These are phyloP conservation scores for Fraxinus excelsior DNA, from an alignment of 257 asterid genomes.

Conservation along the genomic window DNA sequence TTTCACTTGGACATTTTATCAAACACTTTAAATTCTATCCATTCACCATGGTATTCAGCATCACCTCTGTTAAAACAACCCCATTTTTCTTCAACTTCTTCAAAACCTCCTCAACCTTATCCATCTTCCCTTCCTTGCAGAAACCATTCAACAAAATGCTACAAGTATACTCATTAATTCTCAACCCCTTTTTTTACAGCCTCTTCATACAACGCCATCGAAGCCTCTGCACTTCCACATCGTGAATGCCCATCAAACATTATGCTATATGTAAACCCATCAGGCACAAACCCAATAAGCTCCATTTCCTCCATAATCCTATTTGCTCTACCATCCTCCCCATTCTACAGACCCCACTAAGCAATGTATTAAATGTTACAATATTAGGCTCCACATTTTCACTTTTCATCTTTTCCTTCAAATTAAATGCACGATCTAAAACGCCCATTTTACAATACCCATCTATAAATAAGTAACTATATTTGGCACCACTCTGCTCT, in stretches of 20 bases:
- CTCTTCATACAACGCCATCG: constrained; percentile 58
- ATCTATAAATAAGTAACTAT: constrained; percentile 72
- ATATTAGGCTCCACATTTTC: constrained; percentile 56
- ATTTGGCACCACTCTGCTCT: constrained; percentile 49
- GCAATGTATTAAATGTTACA: constrained; percentile 69
- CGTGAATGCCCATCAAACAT: too few relatives aligned
- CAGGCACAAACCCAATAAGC: too few relatives aligned
- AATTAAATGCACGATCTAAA: constrained; percentile 53
- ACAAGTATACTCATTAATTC: constrained; percentile 47
- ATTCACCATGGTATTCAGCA: constrained; percentile 57
- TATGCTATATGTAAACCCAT: too few relatives aligned
- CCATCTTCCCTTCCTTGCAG: constrained; percentile 63
- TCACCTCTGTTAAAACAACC: too few relatives aligned
- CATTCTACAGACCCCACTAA: constrained; percentile 60
- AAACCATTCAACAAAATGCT: constrained; percentile 61
- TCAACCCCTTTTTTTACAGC: constrained; percentile 49
- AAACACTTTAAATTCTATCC: too few relatives aligned
- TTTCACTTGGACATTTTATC: too few relatives aligned
- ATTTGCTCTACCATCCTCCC: constrained; percentile 68
- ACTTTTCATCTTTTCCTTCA: constrained; percentile 58
- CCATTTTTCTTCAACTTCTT: constrained; percentile 45
- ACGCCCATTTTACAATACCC: constrained; percentile 72
- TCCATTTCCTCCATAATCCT: constrained; percentile 64
- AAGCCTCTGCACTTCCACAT: constrained; percentile 54
- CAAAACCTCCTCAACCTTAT: constrained; percentile 56